Evolutionary conservation across 495 filamentous ascomycete species (phyloP).

Genomic region (Trichoderma erinaceum): DNA sequence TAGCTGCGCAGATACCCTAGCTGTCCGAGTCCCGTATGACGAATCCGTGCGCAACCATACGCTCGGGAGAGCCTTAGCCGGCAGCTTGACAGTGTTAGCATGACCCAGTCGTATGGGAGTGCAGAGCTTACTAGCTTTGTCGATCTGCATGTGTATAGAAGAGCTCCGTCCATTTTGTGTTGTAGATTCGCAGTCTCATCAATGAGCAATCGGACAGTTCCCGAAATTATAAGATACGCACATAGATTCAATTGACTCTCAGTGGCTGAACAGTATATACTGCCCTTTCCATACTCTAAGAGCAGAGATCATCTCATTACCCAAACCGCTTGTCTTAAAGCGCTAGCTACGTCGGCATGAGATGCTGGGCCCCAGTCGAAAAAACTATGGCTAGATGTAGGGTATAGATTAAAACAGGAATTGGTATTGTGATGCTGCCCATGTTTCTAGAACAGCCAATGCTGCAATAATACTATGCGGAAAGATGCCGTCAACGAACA

Average conservation of each 20-base stretch:
- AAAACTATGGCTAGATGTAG: too few relatives aligned
- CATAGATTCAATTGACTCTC: not conserved
- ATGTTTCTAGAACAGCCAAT: too few relatives aligned
- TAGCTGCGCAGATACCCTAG: not conserved
- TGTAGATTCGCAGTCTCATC: not conserved
- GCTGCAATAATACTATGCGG: too few relatives aligned
- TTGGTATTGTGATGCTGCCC: too few relatives aligned
- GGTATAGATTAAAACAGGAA: too few relatives aligned
- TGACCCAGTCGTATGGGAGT: not conserved
- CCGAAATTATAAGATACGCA: not conserved
- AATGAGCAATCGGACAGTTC: not conserved
- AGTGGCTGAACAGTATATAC: not conserved
- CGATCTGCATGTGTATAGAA: not conserved
- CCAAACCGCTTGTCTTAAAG: too few relatives aligned
- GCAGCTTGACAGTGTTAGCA: not conserved
- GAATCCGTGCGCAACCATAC: not conserved
- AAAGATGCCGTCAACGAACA: too few relatives aligned
- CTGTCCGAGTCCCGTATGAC: not conserved
- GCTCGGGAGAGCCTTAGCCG: not conserved
- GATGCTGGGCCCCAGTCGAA: too few relatives aligned
- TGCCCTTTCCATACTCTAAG: not conserved
- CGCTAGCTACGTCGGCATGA: too few relatives aligned
- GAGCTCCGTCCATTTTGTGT: not conserved
- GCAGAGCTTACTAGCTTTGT: not conserved
- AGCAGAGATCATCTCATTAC: too few relatives aligned